These are phyloP conservation scores for Adansonia digitata DNA, from an alignment of 345 rosid species.

Conservation along the genomic window DNA sequence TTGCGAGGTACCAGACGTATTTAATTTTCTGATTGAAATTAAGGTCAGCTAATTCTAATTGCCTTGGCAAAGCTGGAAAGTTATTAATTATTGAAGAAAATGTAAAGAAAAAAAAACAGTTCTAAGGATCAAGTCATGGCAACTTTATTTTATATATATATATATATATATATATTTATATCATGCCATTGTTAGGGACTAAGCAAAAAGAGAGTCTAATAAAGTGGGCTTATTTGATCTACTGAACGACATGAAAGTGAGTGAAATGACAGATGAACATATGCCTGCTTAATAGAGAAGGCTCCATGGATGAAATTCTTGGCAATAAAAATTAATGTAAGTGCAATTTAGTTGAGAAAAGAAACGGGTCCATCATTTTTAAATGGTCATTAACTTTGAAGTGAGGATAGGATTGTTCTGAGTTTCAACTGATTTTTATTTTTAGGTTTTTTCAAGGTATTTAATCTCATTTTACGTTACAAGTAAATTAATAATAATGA, in stretches of 20 bases:
- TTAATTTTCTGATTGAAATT: background rate
- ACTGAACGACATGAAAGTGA: background rate
- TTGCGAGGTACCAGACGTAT: background rate
- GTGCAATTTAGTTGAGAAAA: too few relatives aligned
- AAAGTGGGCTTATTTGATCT: background rate
- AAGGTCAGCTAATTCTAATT: background rate
- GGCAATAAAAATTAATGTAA: too few relatives aligned
- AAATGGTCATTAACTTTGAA: too few relatives aligned
- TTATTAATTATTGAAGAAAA: background rate
- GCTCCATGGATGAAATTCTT: background rate
- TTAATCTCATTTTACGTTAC: too few relatives aligned
- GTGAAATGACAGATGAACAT: background rate
- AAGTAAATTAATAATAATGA: too few relatives aligned
- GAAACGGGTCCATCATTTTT: background rate
- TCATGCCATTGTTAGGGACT: too few relatives aligned
- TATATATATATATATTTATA: too few relatives aligned
- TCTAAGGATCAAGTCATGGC: too few relatives aligned
- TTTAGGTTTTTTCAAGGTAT: too few relatives aligned
- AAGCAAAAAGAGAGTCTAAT: background rate
- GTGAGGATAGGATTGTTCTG: too few relatives aligned
- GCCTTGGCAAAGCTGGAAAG: background rate
- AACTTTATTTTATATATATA: background rate
- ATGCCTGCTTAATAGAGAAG: background rate
- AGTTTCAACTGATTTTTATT: too few relatives aligned
- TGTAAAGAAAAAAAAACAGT: too few relatives aligned